Conservation (phyloP, 805 yeast genomes). For the Candida boleticola region DNA sequence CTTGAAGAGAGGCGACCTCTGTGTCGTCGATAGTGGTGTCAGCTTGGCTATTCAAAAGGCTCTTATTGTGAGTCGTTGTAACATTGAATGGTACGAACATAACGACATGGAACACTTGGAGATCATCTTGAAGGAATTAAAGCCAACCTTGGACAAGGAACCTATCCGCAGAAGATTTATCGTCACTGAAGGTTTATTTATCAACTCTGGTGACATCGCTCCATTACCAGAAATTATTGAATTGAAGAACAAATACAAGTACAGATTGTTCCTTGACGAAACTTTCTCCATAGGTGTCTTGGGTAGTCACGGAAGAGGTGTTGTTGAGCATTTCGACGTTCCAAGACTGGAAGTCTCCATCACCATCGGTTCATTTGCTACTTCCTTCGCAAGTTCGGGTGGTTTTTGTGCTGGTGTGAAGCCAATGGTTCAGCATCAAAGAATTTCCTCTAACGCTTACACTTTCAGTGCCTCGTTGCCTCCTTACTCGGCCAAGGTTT, state of each 20-base stretch:
- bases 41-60: constrained; percentile 85
- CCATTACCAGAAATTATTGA: constrained; percentile 65
- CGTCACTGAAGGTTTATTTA: constrained; percentile 87
- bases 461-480: constrained; percentile 95
- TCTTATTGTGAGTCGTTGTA: constrained; percentile 79
- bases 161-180: constrained; percentile 89
- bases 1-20: constrained; percentile 90
- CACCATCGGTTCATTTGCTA: constrained; percentile 84
- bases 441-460: constrained; percentile 85
- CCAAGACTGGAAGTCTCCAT: constrained; percentile 75
- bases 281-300: constrained; percentile 80
- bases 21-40: constrained; percentile 81
- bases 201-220: constrained; percentile 76
- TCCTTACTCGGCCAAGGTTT: constrained; percentile 76
- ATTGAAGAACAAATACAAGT: constrained; percentile 78
- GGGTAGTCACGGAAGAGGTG: constrained; percentile 83
- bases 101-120: constrained; percentile 85
- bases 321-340: constrained; percentile 69
- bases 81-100: constrained; percentile 80
- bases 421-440: constrained; percentile 87
- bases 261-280: constrained; percentile 86
- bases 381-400: constrained; percentile 80
- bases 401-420: constrained; percentile 88
- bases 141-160: constrained; percentile 59
- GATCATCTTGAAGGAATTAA: constrained; percentile 57